These are phyloP conservation scores for Cryptococcus depauperatus DNA, from an alignment of 1,284 basidiomycete genomes.

Conservation along the genomic window DNA sequence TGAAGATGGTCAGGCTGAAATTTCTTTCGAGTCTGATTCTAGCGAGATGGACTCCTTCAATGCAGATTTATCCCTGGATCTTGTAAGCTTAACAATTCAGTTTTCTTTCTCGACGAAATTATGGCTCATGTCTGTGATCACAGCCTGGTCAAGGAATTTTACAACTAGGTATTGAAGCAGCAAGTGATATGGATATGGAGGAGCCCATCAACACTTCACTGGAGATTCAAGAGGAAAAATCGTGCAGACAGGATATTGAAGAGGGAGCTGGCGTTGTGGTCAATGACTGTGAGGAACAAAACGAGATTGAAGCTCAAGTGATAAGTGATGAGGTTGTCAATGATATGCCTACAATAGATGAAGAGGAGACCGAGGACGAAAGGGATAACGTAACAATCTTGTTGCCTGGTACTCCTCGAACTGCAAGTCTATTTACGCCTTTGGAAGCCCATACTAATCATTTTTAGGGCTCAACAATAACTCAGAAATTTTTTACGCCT, in stretches of 20 bases:
- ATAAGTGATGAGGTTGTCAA: slow-evolving; percentile 4
- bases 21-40: slow-evolving; percentile 30
- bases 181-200: slow-evolving; percentile 5
- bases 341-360: slow-evolving; percentile 8
- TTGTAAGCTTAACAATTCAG: slow-evolving; percentile 23
- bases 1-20: slow-evolving; percentile 23
- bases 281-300: slow-evolving; percentile 7
- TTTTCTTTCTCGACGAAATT: not conserved
- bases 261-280: slow-evolving; percentile 5
- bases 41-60: slow-evolving; percentile 27
- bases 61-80: slow-evolving; percentile 29
- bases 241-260: slow-evolving; percentile 2
- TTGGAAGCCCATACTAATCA: not conserved
- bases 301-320: slow-evolving; percentile 4
- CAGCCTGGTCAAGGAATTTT: slow-evolving; percentile 24
- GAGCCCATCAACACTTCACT: slow-evolving; percentile 6
- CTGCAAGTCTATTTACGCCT: slow-evolving; percentile 4
- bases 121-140: not conserved
- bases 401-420: slow-evolving; percentile 15
- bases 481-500: slow-evolving; percentile 31
- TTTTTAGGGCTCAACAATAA: slow-evolving; percentile 10
- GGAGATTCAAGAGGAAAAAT: slow-evolving; percentile 3
- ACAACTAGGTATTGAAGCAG: slow-evolving; percentile 10
- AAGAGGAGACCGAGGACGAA: slow-evolving; percentile 9
- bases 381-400: slow-evolving; percentile 11